phyloP scores from a whole-genome alignment of 768 basidiomycete genomes.

The Mycena venus region DNA sequence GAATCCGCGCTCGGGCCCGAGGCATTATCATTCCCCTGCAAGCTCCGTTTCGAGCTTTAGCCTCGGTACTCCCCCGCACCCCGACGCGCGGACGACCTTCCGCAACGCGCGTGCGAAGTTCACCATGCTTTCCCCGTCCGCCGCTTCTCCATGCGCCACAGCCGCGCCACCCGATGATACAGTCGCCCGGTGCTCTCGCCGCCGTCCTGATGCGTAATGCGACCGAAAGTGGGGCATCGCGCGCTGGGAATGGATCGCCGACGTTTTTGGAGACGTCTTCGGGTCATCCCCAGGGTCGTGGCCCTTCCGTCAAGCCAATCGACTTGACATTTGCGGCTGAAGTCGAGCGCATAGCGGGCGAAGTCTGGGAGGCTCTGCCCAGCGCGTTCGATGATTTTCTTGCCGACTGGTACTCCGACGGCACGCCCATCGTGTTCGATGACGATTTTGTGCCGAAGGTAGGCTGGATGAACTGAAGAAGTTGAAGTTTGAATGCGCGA shows the following conservation, averaged over 20 bases:
- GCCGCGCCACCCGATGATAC: neutral
- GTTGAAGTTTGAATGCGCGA: no score
- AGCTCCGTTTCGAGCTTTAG: neutral
- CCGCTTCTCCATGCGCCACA: neutral
- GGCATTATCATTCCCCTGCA: neutral
- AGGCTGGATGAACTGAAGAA: no score
- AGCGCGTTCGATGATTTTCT: no score
- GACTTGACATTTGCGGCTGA: no score
- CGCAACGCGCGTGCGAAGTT: neutral
- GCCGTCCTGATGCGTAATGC: neutral
- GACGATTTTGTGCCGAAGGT: no score
- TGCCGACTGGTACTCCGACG: no score
- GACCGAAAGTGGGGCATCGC: neutral
- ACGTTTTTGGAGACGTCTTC: neutral
- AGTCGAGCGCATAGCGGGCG: no score
- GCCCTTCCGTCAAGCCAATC: no score
- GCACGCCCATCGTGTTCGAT: no score
- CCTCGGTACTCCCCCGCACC: neutral
- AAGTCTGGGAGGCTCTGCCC: no score
- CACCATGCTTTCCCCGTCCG: neutral
- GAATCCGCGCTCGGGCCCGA: neutral
- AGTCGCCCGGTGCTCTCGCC: neutral
- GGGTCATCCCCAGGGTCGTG: no score
- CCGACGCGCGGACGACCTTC: neutral
- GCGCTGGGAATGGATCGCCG: neutral